Conservation (phyloP, 768 basidiomycete species). For the Pleurotus eryngii region DNA sequence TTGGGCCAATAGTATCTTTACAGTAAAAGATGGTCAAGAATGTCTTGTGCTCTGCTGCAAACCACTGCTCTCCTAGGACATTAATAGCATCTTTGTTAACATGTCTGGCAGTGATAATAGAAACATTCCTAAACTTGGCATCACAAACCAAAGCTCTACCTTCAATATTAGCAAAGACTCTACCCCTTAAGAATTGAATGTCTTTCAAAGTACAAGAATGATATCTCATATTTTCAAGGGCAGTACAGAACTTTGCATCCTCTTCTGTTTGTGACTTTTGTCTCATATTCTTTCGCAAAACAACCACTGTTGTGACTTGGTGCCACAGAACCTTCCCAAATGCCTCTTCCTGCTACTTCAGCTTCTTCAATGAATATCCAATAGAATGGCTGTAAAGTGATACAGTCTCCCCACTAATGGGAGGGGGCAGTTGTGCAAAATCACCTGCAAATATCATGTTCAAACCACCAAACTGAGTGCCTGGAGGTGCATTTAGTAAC, state of each 20-base stretch:
- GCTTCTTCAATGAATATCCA: background rate
- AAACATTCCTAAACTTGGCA: conserved; percentile 22
- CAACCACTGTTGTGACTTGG: conserved; percentile 26
- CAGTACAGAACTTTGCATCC: conserved; percentile 14
- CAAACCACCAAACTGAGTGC: conserved; percentile 29
- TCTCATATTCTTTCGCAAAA: conserved; percentile 29
- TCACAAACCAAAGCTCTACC: background rate
- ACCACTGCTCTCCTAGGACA: conserved; percentile 18
- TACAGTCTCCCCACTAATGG: conserved; percentile 13
- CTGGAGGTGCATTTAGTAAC: conserved; percentile 10
- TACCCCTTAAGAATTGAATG: conserved; percentile 14
- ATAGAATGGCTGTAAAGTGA: conserved; percentile 14
- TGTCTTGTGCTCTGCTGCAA: conserved; percentile 26
- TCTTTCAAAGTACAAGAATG: conserved; percentile 20
- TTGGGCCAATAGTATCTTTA: conserved; percentile 13
- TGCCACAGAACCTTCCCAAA: conserved; percentile 29
- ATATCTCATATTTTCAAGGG: conserved; percentile 24
- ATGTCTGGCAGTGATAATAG: conserved; percentile 29
- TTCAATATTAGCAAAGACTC: conserved; percentile 4
- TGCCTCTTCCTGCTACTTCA: conserved; percentile 15
- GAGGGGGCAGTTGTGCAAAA: conserved; percentile 30
- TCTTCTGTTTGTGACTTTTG: conserved; percentile 14
- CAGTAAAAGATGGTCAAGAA: conserved; percentile 25
- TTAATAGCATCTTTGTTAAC: conserved; percentile 28
- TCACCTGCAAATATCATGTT: conserved; percentile 36